Percentiles rank a stretch among this genome's conserved stretches.
phyloP scores from a whole-genome alignment of 768 basidiomycete species.

The Lactarius trivialis region DNA sequence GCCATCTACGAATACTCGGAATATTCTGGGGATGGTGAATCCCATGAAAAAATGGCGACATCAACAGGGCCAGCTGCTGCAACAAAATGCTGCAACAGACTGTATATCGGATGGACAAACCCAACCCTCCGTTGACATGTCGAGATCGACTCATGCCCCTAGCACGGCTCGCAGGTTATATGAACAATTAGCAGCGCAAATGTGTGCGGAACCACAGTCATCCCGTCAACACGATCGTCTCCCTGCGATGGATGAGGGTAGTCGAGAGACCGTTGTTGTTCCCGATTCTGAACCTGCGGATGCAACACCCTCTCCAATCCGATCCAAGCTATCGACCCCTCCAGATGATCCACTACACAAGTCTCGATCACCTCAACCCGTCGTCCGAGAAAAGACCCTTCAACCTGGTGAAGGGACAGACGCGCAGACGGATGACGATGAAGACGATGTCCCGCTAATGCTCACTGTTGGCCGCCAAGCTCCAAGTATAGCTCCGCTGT shows the following conservation, averaged over 20 bases:
- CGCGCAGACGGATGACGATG: constrained; percentile 24
- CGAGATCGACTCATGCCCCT: constrained; percentile 9
- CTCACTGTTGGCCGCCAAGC: constrained; percentile 18
- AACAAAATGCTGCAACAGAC: constrained; percentile 1
- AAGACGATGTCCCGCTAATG: constrained; percentile 43
- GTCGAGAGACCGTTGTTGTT: constrained; percentile 39
- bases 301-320: constrained; percentile 4
- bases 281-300: constrained; percentile 54
- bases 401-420: constrained; percentile 26
- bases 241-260: constrained; percentile 13
- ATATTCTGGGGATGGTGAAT: constrained; percentile 32
- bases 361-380: neutral
- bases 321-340: neutral
- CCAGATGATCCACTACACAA: neutral
- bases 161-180: constrained; percentile 8
- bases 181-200: constrained; percentile 6
- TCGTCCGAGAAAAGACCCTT: neutral
- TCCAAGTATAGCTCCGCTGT: neutral
- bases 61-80: constrained; percentile 10
- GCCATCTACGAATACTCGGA: constrained; percentile 27
- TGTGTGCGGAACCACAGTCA: neutral
- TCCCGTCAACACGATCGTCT: neutral
- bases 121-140: constrained; percentile 24
- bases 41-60: constrained; percentile 28
- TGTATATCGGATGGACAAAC: constrained; percentile 23